Evolutionary conservation across 306 rosid genomes (phyloP).

Genomic region (Rosa chinensis): DNA sequence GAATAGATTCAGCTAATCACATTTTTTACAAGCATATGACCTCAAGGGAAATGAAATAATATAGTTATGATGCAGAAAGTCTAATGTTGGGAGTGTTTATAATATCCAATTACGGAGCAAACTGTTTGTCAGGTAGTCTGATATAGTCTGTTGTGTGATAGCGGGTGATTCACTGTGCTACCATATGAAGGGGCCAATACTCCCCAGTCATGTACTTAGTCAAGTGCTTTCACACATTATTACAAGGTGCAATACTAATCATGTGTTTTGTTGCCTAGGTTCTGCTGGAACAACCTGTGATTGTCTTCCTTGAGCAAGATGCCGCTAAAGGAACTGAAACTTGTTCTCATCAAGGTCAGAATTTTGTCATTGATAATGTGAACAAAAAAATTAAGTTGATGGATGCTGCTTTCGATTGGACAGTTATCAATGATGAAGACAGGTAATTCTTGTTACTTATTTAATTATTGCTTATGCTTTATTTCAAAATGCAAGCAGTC

Average conservation of each 20-base stretch:
- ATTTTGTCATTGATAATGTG: slow-evolving; percentile 29
- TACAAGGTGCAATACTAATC: not conserved
- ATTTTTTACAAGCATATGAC: not conserved
- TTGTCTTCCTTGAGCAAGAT: slow-evolving; percentile 56
- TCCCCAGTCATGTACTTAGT: not conserved
- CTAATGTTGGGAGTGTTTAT: not conserved
- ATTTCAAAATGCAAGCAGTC: not conserved
- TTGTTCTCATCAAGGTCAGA: slow-evolving; percentile 45
- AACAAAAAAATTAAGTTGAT: slow-evolving; percentile 23
- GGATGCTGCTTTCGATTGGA: slow-evolving; percentile 39
- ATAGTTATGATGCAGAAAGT: not conserved
- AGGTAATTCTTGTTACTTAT: slow-evolving; percentile 41
- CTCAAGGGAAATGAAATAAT: not conserved
- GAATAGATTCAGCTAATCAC: not conserved
- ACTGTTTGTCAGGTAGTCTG: not conserved
- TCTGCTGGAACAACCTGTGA: slow-evolving; percentile 69
- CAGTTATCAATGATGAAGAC: slow-evolving; percentile 42
- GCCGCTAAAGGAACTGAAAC: slow-evolving; percentile 29
- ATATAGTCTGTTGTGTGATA: not conserved
- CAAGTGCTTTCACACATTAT: not conserved
- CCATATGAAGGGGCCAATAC: not conserved
- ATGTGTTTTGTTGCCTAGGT: slow-evolving; percentile 48
- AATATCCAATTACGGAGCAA: not conserved
- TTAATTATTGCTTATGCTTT: not conserved
- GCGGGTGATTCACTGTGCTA: not conserved